phyloP scores from a whole-genome alignment of 108 stramenopile species.

The Asterionellopsis glacialis region DNA sequence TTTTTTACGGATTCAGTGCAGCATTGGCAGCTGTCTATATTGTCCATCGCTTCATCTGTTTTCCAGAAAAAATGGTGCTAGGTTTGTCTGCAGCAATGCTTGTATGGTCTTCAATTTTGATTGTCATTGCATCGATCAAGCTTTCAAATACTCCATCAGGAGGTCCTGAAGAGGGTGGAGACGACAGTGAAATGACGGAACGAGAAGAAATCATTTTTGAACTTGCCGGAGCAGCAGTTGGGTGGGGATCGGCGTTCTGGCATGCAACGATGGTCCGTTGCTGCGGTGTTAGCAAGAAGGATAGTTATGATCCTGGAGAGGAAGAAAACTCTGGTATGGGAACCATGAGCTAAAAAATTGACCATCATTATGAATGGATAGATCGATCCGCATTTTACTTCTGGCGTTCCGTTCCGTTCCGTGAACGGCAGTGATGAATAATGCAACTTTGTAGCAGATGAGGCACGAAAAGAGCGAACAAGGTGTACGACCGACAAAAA shows the following conservation, averaged over 20 bases:
- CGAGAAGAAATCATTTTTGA: conserved; percentile 18
- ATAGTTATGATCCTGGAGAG: conserved; percentile 1
- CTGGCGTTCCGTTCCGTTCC: too few relatives aligned
- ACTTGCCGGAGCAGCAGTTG: conserved; percentile 12
- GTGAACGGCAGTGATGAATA: too few relatives aligned
- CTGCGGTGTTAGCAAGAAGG: conserved; percentile 14
- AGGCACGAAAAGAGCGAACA: too few relatives aligned
- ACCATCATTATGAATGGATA: too few relatives aligned
- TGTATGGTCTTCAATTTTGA: conserved; percentile 22
- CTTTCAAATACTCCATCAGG: not conserved
- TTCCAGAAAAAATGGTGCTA: conserved; percentile 20
- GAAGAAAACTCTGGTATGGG: too few relatives aligned
- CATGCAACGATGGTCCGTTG: conserved; percentile 9
- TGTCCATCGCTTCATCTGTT: conserved; percentile 17
- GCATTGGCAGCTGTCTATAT: conserved; percentile 20
- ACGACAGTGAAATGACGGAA: conserved; percentile 3
- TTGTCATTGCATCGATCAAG: conserved; percentile 20
- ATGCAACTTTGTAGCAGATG: too few relatives aligned
- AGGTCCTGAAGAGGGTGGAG: not conserved
- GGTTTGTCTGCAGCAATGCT: conserved; percentile 9
- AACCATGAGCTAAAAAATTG: too few relatives aligned
- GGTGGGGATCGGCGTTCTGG: conserved; percentile 21
- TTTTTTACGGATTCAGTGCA: conserved; percentile 16
- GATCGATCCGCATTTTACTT: too few relatives aligned
- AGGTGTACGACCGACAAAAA: too few relatives aligned